Conservation (phyloP, 768 basidiomycete genomes). For the Amyloporia xantha region DNA sequence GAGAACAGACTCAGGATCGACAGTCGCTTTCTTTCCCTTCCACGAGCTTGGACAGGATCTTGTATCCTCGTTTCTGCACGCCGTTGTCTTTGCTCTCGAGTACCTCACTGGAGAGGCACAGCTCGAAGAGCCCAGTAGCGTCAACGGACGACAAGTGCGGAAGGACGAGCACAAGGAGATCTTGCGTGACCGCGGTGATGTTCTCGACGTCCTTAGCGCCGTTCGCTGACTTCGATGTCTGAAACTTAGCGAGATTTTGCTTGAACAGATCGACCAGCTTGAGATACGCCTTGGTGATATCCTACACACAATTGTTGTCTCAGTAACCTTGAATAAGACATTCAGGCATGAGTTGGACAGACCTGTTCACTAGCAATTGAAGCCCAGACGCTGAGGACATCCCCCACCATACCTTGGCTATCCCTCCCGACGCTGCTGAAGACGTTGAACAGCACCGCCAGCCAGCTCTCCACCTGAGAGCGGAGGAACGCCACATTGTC, state of each 20-base stretch:
- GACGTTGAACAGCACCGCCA: slow-evolving; percentile 95
- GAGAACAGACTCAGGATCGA: slow-evolving; percentile 54
- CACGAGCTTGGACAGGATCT: slow-evolving; percentile 71
- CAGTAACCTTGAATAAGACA: neutral
- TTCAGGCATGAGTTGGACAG: slow-evolving; percentile 11
- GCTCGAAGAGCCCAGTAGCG: slow-evolving; percentile 54
- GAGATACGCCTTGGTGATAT: slow-evolving; percentile 71
- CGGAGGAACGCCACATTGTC: slow-evolving; percentile 68
- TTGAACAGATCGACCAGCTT: slow-evolving; percentile 72
- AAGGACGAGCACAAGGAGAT: slow-evolving; percentile 79
- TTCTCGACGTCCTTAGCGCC: slow-evolving; percentile 34
- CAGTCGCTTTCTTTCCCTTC: slow-evolving; percentile 51
- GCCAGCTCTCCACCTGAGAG: slow-evolving; percentile 83
- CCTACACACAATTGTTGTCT: slow-evolving; percentile 31
- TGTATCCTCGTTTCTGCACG: slow-evolving; percentile 94
- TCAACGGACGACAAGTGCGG: slow-evolving; percentile 64
- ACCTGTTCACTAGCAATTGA: slow-evolving; percentile 72
- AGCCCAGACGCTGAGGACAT: slow-evolving; percentile 84
- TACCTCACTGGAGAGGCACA: slow-evolving; percentile 63
- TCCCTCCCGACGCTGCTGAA: slow-evolving; percentile 82
- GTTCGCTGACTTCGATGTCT: slow-evolving; percentile 27
- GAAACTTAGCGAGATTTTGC: slow-evolving; percentile 46
- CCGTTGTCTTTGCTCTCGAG: slow-evolving; percentile 76
- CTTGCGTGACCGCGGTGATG: slow-evolving; percentile 62
- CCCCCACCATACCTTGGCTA: slow-evolving; percentile 68